Evolutionary conservation across 2,329 filamentous ascomycete genomes (phyloP).

Genomic region (Sodiomyces alkalinus): DNA sequence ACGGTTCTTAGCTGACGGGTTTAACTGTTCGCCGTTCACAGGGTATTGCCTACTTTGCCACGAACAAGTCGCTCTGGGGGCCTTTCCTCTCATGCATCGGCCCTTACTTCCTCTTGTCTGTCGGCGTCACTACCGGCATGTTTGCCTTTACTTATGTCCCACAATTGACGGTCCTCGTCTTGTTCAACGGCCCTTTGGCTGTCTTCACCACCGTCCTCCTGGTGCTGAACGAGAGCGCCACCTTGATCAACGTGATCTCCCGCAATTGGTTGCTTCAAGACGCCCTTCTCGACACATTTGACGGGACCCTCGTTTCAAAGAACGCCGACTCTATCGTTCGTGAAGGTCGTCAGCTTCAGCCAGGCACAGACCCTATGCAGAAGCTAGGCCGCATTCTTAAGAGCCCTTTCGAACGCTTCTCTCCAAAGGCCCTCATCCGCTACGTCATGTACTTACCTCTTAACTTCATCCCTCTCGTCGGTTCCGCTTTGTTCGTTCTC

Average conservation of each 20-base stretch:
- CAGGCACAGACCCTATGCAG: conserved; percentile 39
- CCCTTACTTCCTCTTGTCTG: conserved; percentile 53
- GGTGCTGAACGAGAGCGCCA: conserved; percentile 46
- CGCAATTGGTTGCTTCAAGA: conserved; percentile 68
- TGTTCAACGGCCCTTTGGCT: conserved; percentile 73
- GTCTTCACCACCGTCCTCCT: conserved; percentile 58
- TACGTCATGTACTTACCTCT: conserved; percentile 79
- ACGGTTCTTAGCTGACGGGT: too few species aligned
- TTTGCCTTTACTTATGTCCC: conserved; percentile 81
- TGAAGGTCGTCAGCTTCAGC: conserved; percentile 58
- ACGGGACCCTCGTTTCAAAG: conserved; percentile 47
- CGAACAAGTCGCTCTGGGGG: conserved; percentile 40
- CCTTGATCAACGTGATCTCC: conserved; percentile 39
- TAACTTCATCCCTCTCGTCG: conserved; percentile 84
- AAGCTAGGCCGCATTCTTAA: conserved; percentile 43
- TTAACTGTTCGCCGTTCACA: conserved; percentile 13
- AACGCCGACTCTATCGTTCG: conserved; percentile 47
- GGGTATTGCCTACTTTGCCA: conserved; percentile 45
- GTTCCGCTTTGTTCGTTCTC: conserved; percentile 65
- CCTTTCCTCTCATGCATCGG: conserved; percentile 39
- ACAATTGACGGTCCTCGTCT: conserved; percentile 66
- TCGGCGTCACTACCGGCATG: conserved; percentile 62
- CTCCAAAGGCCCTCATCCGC: conserved; percentile 50
- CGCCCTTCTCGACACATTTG: conserved; percentile 76
- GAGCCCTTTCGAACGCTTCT: conserved; percentile 40